phyloP scores from a whole-genome alignment of 192 early-diverging fungal species.

The Thoreauomyces humboldtii region DNA sequence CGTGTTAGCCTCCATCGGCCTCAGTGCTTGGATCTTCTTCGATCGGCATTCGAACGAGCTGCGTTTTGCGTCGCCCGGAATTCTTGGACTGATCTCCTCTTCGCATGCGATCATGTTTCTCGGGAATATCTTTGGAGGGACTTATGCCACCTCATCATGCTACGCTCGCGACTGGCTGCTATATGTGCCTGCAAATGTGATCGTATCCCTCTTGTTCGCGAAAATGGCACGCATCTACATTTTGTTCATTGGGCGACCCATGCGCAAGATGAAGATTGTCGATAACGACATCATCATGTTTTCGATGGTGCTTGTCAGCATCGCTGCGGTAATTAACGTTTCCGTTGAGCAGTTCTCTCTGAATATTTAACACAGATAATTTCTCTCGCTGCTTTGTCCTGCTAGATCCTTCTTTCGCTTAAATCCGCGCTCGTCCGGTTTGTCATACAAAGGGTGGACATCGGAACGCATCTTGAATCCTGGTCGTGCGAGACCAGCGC shows the following conservation, averaged over 20 bases:
- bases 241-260: neutral
- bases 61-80: neutral
- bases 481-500: neutral
- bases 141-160: neutral
- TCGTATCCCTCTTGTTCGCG: neutral
- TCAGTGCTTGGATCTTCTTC: neutral
- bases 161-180: neutral
- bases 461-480: neutral
- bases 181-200: neutral
- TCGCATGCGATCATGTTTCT: neutral
- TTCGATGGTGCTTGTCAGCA: neutral
- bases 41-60: neutral
- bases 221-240: neutral
- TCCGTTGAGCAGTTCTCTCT: too few relatives aligned
- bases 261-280: neutral
- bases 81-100: neutral
- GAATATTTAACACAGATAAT: neutral
- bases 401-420: neutral
- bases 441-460: neutral
- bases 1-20: neutral
- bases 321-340: neutral
- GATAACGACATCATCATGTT: neutral
- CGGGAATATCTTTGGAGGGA: neutral
- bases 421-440: neutral
- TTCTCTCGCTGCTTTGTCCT: neutral